Conservation (phyloP, 345 rosid species). For the Pelargonium nanum region DNA sequence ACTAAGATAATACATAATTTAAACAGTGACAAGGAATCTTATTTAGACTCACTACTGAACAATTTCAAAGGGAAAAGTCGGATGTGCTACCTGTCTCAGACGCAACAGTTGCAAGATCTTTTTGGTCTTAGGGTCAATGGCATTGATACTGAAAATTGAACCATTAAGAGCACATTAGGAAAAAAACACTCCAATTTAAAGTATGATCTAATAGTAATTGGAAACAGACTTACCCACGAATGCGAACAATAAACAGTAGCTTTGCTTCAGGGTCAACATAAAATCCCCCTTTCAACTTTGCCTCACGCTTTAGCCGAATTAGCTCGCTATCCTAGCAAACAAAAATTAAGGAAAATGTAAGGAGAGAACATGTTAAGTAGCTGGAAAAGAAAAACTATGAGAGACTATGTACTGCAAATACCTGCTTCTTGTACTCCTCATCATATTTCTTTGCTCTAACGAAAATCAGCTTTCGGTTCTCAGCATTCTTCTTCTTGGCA, state of each 20-base stretch:
- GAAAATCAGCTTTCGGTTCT: conserved; percentile 39
- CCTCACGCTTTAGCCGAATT: conserved; percentile 54
- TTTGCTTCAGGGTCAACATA: conserved; percentile 71
- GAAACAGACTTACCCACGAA: conserved; percentile 39
- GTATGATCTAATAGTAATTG: not conserved
- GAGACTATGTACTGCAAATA: not conserved
- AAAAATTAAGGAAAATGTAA: not conserved
- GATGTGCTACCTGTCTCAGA: conserved; percentile 56
- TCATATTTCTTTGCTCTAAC: conserved; percentile 43
- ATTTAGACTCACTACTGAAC: no score
- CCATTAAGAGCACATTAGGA: not conserved
- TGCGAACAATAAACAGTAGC: conserved; percentile 54
- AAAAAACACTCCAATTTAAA: not conserved
- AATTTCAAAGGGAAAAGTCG: not conserved
- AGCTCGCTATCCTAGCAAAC: conserved; percentile 38
- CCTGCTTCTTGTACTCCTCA: conserved; percentile 43
- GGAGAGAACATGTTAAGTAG: not conserved
- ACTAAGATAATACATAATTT: no score
- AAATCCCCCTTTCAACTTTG: conserved; percentile 62
- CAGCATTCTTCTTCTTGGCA: conserved; percentile 31
- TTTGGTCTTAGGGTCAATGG: conserved; percentile 63
- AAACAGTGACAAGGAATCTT: no score
- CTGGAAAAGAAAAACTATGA: not conserved
- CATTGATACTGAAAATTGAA: conserved; percentile 50
- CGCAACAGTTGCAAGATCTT: conserved; percentile 70